Base-by-base conservation (phyloP, 2,329 filamentous ascomycete genomes). In the Rhexocercosporidium sp. region DNA sequence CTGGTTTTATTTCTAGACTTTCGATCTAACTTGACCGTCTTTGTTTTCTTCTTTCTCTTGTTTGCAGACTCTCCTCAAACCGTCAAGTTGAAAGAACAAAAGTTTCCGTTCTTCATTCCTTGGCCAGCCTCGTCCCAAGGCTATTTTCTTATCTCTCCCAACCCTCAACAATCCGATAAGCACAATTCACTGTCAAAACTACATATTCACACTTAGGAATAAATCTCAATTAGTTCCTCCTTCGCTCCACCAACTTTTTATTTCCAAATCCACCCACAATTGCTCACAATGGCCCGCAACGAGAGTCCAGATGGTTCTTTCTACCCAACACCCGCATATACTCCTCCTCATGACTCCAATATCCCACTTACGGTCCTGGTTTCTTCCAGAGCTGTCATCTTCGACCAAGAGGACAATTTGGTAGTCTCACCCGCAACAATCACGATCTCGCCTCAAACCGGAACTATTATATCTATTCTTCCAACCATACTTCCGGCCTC, bases 311-410 rank as follows among this genome's bases (percentile, higher is more conserved):
- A 54, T 20, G 20, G 49, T 20, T 57, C 71, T 39, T 69, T 71
- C 59, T 75, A 77, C 53, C 75, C 75, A 56, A 76, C 73, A 53
- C 74, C 74, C 18, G 69, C 73, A 18, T 69, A 71, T 34, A 77
- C 75, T 39, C 75, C 75, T 60, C 75, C 75, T 14, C 66, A 71
- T 59, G 64, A 74, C 25, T 71, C 71, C 11, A 67, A 65, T 60
- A 77, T 82, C 63, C 82, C 83, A 20, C 86, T 94, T 74, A 89
- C 88, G 51, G 92, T 97, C 66, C 85, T 98, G 66, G 91, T 91
- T 66, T 98, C 96, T 0, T 92, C 90, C 29, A 88, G 94, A 74
- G 92, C 92, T 66, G 89, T 98, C 60, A 84, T 98, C 73, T 91
- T 90, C 54, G 89, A 91, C 66, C 84, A 88, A 51, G 84, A 89